Conservation (phyloP, 352 stramenopile species). For the Globisporangium perplexum region DNA sequence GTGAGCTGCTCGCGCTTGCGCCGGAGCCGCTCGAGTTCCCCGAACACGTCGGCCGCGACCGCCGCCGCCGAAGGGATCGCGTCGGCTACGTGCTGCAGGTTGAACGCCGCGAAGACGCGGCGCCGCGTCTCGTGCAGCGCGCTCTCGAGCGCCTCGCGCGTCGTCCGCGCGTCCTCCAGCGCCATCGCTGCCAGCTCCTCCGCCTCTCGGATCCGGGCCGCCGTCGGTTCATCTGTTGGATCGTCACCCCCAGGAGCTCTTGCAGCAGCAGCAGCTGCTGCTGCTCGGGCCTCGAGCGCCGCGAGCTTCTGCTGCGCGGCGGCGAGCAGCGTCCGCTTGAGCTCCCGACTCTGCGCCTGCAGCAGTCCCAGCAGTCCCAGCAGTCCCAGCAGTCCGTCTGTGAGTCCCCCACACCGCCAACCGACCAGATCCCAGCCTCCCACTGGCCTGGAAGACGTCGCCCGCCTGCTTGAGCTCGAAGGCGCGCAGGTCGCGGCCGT, state of each 20-base stretch:
- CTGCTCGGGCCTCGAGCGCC: slow-evolving; percentile 12
- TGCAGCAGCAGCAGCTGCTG: background rate
- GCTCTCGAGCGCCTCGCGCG: slow-evolving; percentile 12
- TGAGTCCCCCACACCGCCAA: background rate
- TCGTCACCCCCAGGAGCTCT: background rate
- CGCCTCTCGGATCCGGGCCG: background rate
- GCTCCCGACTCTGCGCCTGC: slow-evolving; percentile 16
- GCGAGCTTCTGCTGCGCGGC: slow-evolving; percentile 13
- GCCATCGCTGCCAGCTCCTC: background rate
- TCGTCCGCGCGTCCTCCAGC: background rate
- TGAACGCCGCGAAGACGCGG: slow-evolving; percentile 33
- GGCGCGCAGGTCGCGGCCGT: slow-evolving; percentile 52
- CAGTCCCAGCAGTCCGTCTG: background rate
- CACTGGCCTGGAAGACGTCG: slow-evolving; percentile 35
- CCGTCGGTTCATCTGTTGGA: background rate
- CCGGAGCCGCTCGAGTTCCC: slow-evolving; percentile 14
- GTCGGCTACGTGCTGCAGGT: slow-evolving; percentile 49
- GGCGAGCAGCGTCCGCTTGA: slow-evolving; percentile 24
- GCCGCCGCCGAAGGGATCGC: slow-evolving; percentile 27
- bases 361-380: background rate
- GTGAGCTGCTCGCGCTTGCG: slow-evolving; percentile 10
- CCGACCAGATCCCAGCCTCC: background rate
- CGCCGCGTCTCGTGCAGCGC: slow-evolving; percentile 23
- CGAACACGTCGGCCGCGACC: slow-evolving; percentile 34
- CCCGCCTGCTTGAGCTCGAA: slow-evolving; percentile 75